A percentile compares a stretch with the other conserved stretches of the same genome.
Evolutionary conservation across 305 asterid species (phyloP).

Genomic region (Rubia tinctorum): DNA sequence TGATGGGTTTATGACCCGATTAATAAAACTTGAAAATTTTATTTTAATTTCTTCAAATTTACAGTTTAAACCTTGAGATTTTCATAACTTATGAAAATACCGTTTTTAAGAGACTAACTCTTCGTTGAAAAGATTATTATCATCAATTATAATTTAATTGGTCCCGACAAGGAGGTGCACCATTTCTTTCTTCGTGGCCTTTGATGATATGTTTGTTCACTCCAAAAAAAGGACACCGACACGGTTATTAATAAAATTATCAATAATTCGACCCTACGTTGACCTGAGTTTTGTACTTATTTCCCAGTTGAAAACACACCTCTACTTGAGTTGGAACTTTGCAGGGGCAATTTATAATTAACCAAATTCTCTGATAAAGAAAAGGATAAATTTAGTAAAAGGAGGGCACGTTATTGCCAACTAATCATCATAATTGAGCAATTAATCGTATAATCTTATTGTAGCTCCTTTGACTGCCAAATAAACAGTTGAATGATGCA

Average conservation of each 20-base stretch:
- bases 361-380: neutral
- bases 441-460: neutral
- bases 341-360: neutral
- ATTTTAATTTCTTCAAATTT: too few relatives aligned
- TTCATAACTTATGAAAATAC: too few relatives aligned
- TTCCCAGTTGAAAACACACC: too few relatives aligned
- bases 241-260: neutral
- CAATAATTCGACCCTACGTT: too few relatives aligned
- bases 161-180: neutral
- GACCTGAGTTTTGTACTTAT: too few relatives aligned
- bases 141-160: neutral
- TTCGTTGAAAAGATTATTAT: neutral
- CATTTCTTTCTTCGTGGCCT: neutral
- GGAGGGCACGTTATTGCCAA: constrained; percentile 42
- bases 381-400: neutral
- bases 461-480: neutral
- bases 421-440: constrained; percentile 23
- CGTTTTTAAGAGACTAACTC: too few relatives aligned
- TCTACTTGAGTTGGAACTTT: too few relatives aligned
- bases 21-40: too few relatives aligned
- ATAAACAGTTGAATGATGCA: too few relatives aligned
- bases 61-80: too few relatives aligned
- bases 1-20: too few relatives aligned
- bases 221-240: neutral
- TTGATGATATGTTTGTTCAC: neutral